Evolutionary conservation across 139 green algal species (phyloP), one percentile per base, ranked within the genome.

Genomic region (Astrephomene gubernaculifera): DNA sequence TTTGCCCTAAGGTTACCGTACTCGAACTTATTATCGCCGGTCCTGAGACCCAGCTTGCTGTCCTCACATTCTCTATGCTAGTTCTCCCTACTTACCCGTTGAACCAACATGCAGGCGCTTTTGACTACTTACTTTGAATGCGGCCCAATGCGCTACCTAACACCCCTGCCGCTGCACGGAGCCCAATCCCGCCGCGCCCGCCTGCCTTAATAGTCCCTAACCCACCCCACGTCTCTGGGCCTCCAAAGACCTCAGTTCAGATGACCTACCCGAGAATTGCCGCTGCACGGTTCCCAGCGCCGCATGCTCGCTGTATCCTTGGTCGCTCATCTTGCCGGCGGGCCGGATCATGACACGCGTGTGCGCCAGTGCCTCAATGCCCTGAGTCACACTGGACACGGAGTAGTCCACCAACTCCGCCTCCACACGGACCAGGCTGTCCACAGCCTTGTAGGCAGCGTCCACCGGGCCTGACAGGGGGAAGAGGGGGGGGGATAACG

Each of bases 361-460:
- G 64, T 89, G 89, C 2, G 97, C 97, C 71, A 99, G 87, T 0
- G 97, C 95, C 85, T 99, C 96, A 44, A 99, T 99, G 54, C 97
- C 97, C 86, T 98, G 75, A 27, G 94, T 98, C 31, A 99, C 97
- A 71, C 90, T 95, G 71, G 92, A 96, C 45, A 99, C 88, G 69
- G 82, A 93, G 91, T 99, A 99, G 89, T 99, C 94, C 19, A 90
- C 82, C 53, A 99, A 87, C 60, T 93, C 86, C 17, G 91, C 91
- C 29, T 93, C 89, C 82, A 97, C 91, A 45, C 92, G 87, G 65
- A 97, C 91, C 53, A 99, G 87, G 22, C 73, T 75, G 84, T 98
- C 96, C 24, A 99, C 91, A 21, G 95, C 94, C 91, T 99, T 99
- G 95, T 98, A 99, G 6, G 94, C 94, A 17, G 97, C 97, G 87